These are phyloP conservation scores for Trichoderma atrobrunneum DNA, from an alignment of 2,329 filamentous ascomycete genomes.

Conservation along the genomic window DNA sequence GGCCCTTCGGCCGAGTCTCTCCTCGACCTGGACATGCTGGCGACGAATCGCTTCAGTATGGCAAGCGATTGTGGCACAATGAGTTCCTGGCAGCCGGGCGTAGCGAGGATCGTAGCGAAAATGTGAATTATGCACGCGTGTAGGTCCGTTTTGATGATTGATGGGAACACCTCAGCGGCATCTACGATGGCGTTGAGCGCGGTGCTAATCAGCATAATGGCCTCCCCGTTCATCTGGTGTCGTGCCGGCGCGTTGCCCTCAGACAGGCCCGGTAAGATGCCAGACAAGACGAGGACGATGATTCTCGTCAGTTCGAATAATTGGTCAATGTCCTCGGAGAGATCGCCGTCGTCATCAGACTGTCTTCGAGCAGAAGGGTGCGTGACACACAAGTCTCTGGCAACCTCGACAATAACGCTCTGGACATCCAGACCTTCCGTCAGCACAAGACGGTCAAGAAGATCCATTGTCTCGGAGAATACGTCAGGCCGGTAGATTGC, in stretches of 20 bases:
- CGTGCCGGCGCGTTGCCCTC: constrained; percentile 64
- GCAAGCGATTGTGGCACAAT: constrained; percentile 88
- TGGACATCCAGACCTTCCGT: constrained; percentile 90
- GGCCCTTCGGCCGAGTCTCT: constrained; percentile 36
- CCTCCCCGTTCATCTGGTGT: constrained; percentile 82
- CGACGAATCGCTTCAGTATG: constrained; percentile 87
- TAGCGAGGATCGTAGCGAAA: constrained; percentile 88
- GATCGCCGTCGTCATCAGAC: constrained; percentile 62
- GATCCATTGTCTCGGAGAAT: constrained; percentile 95
- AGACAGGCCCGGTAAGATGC: constrained; percentile 78
- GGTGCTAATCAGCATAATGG: constrained; percentile 73
- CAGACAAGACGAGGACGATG: constrained; percentile 88
- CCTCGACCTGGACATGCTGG: constrained; percentile 60
- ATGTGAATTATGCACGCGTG: constrained; percentile 97
- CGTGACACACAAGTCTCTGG: constrained; percentile 80
- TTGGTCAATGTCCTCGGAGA: constrained; percentile 97
- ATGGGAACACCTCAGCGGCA: constrained; percentile 90
- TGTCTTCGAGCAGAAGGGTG: constrained; percentile 77
- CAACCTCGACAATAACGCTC: constrained; percentile 89
- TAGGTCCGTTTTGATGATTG: constrained; percentile 93
- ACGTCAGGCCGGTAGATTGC: constrained; percentile 95
- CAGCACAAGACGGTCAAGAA: constrained; percentile 85
- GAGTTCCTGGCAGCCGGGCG: constrained; percentile 75
- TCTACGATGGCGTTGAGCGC: constrained; percentile 87
- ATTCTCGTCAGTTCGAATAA: constrained; percentile 95